A percentile compares a stretch with the other conserved stretches of the same genome.
phyloP scores from a whole-genome alignment of 495 filamentous ascomycete genomes.

The Neurospora sp. region DNA sequence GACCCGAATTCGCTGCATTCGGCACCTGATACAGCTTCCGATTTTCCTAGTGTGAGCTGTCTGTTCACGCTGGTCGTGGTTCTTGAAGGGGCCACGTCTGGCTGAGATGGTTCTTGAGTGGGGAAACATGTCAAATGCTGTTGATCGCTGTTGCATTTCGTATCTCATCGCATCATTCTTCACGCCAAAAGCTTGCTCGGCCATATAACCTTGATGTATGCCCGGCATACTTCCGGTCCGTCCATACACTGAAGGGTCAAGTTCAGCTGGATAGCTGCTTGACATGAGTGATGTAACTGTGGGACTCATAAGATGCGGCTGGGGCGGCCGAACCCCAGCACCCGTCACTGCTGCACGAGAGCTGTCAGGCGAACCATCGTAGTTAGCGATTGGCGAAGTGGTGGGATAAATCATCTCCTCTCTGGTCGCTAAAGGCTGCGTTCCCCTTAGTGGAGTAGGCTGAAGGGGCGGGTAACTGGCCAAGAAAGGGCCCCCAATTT shows the following conservation, averaged over 20 bases:
- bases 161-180: slow-evolving; percentile 7
- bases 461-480: slow-evolving; percentile 32
- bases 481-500: slow-evolving; percentile 26
- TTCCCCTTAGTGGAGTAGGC: slow-evolving; percentile 22
- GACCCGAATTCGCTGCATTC: slow-evolving; percentile 47
- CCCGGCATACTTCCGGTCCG: background rate
- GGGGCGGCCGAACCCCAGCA: slow-evolving; percentile 3
- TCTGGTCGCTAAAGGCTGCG: slow-evolving; percentile 26
- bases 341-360: background rate
- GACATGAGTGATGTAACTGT: slow-evolving; percentile 3
- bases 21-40: slow-evolving; percentile 41
- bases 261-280: slow-evolving; percentile 1
- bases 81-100: slow-evolving; percentile 39
- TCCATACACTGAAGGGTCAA: slow-evolving; percentile 5
- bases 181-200: slow-evolving; percentile 4
- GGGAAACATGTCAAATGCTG: slow-evolving; percentile 10
- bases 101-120: slow-evolving; percentile 18
- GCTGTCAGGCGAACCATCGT: slow-evolving; percentile 10
- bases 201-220: slow-evolving; percentile 3
- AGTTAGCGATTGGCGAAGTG: slow-evolving; percentile 17
- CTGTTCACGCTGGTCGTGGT: slow-evolving; percentile 31
- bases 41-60: slow-evolving; percentile 42
- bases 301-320: slow-evolving; percentile 1
- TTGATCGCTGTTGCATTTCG: slow-evolving; percentile 3
- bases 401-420: slow-evolving; percentile 39